phyloP scores from a whole-genome alignment of 257 asterid genomes.

The Nicotiana attenuata region DNA sequence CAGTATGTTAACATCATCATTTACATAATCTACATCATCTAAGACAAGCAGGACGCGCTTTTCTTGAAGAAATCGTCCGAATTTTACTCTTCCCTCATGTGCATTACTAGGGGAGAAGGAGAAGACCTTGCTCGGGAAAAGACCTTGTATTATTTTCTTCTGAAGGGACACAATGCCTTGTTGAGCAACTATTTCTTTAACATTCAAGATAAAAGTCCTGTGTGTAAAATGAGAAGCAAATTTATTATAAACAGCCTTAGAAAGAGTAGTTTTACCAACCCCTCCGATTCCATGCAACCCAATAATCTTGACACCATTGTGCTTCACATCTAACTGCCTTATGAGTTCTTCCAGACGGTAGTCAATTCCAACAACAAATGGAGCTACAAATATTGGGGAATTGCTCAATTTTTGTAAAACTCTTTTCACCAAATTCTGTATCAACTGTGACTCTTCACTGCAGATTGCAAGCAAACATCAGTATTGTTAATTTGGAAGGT shows the following conservation, averaged over 20 bases:
- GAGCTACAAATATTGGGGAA: slow-evolving; percentile 27
- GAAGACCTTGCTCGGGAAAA: not conserved
- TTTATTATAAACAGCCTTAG: slow-evolving; percentile 31
- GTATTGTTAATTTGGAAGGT: not conserved
- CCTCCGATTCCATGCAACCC: slow-evolving; percentile 32
- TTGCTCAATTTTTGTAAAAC: slow-evolving; percentile 22
- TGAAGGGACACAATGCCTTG: slow-evolving; percentile 21
- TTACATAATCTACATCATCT: slow-evolving; percentile 27
- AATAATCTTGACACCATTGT: slow-evolving; percentile 13
- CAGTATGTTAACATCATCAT: slow-evolving; percentile 20
- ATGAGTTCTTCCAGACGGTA: slow-evolving; percentile 5
- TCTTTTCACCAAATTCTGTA: slow-evolving; percentile 17
- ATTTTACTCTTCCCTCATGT: not conserved
- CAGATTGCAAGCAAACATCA: slow-evolving; percentile 1
- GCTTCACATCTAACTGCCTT: slow-evolving; percentile 10
- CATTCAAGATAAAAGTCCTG: slow-evolving; percentile 25
- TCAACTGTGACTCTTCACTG: slow-evolving; percentile 20
- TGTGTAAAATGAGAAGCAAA: slow-evolving; percentile 19
- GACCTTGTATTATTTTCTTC: slow-evolving; percentile 14
- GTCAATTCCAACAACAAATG: slow-evolving; percentile 27
- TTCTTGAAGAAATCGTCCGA: slow-evolving; percentile 12
- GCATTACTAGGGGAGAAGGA: slow-evolving; percentile 8
- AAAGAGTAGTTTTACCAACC: slow-evolving; percentile 28
- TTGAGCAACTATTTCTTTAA: slow-evolving; percentile 17
- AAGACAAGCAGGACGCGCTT: slow-evolving; percentile 23